Evolutionary conservation across 768 basidiomycete genomes (phyloP).

Genomic region (Russula brevipes): DNA sequence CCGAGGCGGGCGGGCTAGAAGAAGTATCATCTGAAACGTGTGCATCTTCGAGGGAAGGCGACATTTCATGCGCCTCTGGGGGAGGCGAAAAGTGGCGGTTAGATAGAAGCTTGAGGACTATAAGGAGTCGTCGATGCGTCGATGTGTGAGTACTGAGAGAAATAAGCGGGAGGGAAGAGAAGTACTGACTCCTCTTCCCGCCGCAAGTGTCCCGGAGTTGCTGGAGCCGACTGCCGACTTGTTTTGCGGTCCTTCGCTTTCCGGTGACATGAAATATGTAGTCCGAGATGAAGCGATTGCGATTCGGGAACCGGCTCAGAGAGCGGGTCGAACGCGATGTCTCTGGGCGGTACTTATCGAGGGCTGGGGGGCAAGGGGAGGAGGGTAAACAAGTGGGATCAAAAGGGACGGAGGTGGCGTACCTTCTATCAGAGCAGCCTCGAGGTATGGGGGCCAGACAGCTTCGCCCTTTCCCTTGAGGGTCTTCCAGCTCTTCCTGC

Average conservation of each 20-base stretch:
- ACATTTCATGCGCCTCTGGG: constrained; percentile 11
- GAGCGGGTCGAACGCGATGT: constrained; percentile 68
- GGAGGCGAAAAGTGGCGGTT: constrained; percentile 21
- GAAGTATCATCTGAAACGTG: constrained; percentile 19
- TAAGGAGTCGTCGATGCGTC: constrained; percentile 2
- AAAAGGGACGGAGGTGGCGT: constrained; percentile 14
- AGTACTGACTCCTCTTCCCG: constrained; percentile 59
- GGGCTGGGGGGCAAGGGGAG: constrained; percentile 39
- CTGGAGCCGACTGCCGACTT: constrained; percentile 76
- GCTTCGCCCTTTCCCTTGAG: constrained; percentile 61
- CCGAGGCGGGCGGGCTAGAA: constrained; percentile 18
- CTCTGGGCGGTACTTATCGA: constrained; percentile 64
- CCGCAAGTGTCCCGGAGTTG: constrained; percentile 71
- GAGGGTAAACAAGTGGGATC: constrained; percentile 8
- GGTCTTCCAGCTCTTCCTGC: constrained; percentile 73
- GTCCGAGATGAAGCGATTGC: constrained; percentile 77
- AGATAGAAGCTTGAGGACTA: constrained; percentile 27
- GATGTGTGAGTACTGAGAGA: constrained; percentile 12
- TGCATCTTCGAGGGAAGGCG: constrained; percentile 20
- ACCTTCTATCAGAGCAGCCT: constrained; percentile 76
- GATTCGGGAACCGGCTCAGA: constrained; percentile 70
- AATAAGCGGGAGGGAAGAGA: constrained; percentile 19
- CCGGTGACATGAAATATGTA: constrained; percentile 68
- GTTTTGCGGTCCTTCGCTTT: constrained; percentile 66
- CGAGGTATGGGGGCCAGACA: constrained; percentile 76